Evolutionary conservation across 73 alveolate genomes (phyloP), one percentile per base, ranked within the genome.

Genomic region (Paraurostyla sp.): DNA sequence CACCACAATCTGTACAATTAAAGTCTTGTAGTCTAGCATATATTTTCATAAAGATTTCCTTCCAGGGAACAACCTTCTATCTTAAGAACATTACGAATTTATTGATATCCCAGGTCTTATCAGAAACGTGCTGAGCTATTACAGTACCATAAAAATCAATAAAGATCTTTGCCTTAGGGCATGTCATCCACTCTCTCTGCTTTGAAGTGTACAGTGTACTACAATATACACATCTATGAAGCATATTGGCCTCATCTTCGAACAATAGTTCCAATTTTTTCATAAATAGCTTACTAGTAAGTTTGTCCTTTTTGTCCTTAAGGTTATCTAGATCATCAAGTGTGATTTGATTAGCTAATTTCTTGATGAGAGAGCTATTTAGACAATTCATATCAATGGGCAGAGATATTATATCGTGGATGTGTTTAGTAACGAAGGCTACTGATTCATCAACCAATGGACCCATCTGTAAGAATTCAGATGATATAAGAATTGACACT

Each of bases 331-430:
- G 78, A 32, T 93, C 90, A 30, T 73, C 87, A 23, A 78, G 76
- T 25, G 58, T 69, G 11, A 89, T 54, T 6, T 4, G n/a, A 4
- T 43, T 65, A 11, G 96, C 92, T 35, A 88, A 71, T 71, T 81
- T 80, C 84, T 84, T 93, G 7, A 89, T 49, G 0, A 84, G 68
- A 2, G 46, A 22, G 29, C 63, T 50, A 40, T 82, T 85, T 36
- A 93, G 71, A 45, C 97, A 93, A 69, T 94, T 86, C 95, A 93
- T 85, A 48, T 93, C 97, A 25, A 93, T 91, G 7, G 97, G 96
- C 20, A 90, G 88, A 38, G 76, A 25, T 0, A 93, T 80, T 15
- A 93, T 85, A 23, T 90, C 96, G 9, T 82, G 22, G 23, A 93
- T 15, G 71, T 93, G 75, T 49, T 57, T 29, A 0, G 78, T 22